Evolutionary conservation across 2,329 filamentous ascomycete species (phyloP).

Genomic region (Monosporascus cannonballus): DNA sequence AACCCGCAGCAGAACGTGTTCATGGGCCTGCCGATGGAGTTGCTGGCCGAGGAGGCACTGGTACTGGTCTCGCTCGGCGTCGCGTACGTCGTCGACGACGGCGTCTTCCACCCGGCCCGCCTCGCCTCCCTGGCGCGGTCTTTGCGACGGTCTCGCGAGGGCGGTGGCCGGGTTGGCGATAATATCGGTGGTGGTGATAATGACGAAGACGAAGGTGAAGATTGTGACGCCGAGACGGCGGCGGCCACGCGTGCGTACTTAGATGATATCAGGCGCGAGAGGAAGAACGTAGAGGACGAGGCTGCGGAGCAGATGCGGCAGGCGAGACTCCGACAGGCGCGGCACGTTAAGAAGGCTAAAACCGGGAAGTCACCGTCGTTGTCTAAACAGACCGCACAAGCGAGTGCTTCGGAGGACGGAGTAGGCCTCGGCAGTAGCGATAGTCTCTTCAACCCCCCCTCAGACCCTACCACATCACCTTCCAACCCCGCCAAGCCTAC

Average conservation of each 20-base stretch:
- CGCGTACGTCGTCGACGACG: constrained; percentile 78
- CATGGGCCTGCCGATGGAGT: constrained; percentile 77
- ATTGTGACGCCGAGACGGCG: constrained; percentile 6
- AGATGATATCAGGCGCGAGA: constrained; percentile 11
- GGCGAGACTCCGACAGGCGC: constrained; percentile 28
- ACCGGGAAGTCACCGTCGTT: neutral
- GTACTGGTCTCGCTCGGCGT: constrained; percentile 71
- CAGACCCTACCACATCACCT: neutral
- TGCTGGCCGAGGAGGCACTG: constrained; percentile 85
- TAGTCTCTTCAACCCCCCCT: constrained; percentile 14
- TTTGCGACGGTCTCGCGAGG: constrained; percentile 55
- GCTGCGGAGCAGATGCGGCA: constrained; percentile 37
- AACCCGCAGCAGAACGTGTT: constrained; percentile 94
- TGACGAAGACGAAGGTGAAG: constrained; percentile 18
- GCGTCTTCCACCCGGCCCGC: constrained; percentile 58
- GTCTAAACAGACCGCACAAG: constrained; percentile 10
- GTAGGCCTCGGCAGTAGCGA: constrained; percentile 7
- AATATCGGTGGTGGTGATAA: constrained; percentile 7
- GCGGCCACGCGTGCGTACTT: constrained; percentile 32
- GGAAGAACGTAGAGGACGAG: constrained; percentile 9
- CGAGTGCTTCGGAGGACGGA: constrained; percentile 6
- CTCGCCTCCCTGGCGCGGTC: constrained; percentile 54
- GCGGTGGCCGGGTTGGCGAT: constrained; percentile 29
- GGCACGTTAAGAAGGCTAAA: constrained; percentile 2
- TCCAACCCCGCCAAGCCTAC: neutral